Percentiles rank a stretch among this genome's conserved stretches.
Evolutionary conservation across 176 grass and related monocot genomes (phyloP).

Genomic region (Hordeum vulgare): DNA sequence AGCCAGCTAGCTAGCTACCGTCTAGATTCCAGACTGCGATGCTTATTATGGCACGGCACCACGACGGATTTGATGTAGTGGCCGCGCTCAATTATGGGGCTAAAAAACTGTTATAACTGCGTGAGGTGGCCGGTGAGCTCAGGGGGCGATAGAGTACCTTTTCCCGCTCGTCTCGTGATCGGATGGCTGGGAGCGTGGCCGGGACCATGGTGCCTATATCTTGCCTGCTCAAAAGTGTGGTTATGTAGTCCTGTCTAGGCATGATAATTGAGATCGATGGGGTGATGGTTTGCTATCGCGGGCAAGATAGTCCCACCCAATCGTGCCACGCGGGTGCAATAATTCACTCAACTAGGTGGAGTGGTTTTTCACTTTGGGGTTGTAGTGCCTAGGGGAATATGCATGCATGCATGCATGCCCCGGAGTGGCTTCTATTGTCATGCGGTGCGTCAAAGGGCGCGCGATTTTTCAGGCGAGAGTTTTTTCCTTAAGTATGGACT

Average conservation of each 20-base stretch:
- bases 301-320: neutral
- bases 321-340: conserved; percentile 7
- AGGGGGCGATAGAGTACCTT: conserved; percentile 9
- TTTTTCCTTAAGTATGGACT: neutral
- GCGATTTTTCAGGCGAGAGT: neutral
- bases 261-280: conserved; percentile 2
- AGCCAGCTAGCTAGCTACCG: neutral
- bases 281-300: neutral
- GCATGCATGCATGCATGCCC: neutral
- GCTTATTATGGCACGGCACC: neutral
- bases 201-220: neutral
- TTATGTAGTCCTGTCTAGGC: neutral
- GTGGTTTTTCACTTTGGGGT: neutral
- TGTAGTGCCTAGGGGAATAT: neutral
- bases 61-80: neutral
- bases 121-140: conserved; percentile 8
- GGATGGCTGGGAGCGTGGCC: neutral
- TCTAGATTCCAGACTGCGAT: neutral
- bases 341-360: conserved; percentile 9
- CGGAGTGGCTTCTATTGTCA: neutral
- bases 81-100: conserved; percentile 36
- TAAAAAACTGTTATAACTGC: conserved; percentile 20
- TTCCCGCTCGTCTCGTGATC: neutral
- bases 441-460: neutral
- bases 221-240: neutral